phyloP scores from a whole-genome alignment of 2,329 filamentous ascomycete genomes.

The Colletotrichum liaoningense region DNA sequence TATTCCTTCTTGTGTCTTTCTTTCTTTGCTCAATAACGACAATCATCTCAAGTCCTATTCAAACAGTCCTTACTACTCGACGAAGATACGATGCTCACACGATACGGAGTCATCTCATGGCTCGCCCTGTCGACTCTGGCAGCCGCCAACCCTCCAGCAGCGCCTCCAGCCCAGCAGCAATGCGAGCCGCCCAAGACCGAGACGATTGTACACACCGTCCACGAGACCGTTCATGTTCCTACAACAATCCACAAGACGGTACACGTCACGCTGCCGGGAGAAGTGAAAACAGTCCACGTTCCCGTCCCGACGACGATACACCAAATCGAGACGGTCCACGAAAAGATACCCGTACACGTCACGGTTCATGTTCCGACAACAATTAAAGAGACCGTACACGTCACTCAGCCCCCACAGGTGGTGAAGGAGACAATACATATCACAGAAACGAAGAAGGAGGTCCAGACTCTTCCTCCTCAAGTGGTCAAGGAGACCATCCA shows the following conservation, averaged over 20 bases:
- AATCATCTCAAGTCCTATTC: background rate
- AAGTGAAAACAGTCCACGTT: slow-evolving; percentile 16
- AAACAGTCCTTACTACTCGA: background rate
- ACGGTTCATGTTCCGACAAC: slow-evolving; percentile 1
- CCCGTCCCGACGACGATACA: slow-evolving; percentile 17
- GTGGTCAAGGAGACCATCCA: slow-evolving; percentile 7
- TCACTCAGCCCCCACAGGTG: slow-evolving; percentile 12
- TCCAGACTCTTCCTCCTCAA: slow-evolving; percentile 9
- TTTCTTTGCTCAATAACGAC: background rate
- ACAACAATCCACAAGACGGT: slow-evolving; percentile 2
- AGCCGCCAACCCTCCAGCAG: slow-evolving; percentile 25
- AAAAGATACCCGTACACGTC: slow-evolving; percentile 21
- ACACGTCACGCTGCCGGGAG: slow-evolving; percentile 14
- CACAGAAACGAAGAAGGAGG: slow-evolving; percentile 11
- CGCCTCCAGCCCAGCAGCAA: slow-evolving; percentile 11
- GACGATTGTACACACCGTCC: slow-evolving; percentile 26
- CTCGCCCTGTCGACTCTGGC: slow-evolving; percentile 25
- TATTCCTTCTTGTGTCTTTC: slow-evolving; percentile 11
- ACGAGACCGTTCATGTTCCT: background rate
- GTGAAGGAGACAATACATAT: slow-evolving; percentile 30
- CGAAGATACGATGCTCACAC: slow-evolving; percentile 11
- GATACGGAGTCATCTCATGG: slow-evolving; percentile 26
- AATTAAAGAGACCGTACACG: slow-evolving; percentile 20
- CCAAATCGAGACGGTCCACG: slow-evolving; percentile 19
- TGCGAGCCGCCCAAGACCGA: slow-evolving; percentile 28